Base-by-base conservation (phyloP, 257 asterid genomes). In the Nicotiana otophora region DNA sequence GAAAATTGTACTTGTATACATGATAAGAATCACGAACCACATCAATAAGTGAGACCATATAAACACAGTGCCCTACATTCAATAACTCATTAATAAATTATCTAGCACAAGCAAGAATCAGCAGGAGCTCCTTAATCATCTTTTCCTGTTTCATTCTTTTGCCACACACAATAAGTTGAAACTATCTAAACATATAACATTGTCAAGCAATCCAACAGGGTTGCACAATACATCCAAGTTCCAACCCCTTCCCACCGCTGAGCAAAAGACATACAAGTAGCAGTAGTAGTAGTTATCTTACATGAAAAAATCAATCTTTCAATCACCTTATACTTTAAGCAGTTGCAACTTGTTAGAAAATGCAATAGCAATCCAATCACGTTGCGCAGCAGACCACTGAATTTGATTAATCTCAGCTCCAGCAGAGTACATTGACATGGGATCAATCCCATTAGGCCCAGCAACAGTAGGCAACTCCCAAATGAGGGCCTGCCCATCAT, bases 391-490 rank as follows among this genome's bases (percentile, higher is more conserved):
- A 2, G 98, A 93, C 98, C 98, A 96, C 87, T 96, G 98, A 63
- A 96, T 90, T 93, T 94, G 98, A 81, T 94, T 96, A 83, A 96
- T 88, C 91, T 94, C 99, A 1, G 91, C 83, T n/a, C 87, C 92
- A 0, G 94, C 92, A 7, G 85, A 69, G 87, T 92, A 94, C 93
- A 93, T 86, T 0, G 93, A 88, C 91, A 90, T 84, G 4, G 99
- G 99, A 84, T 94, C 98, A 77, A 96, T 92, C 89, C 99, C 98
- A 82, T 89, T 91, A 0, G 98, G 98, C 4, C 98, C 97, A 3
- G 98, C 97, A 62, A 96, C 97, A 0, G 97, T 96, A 0, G 98
- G 99, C 81, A 93, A 81, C 82, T 96, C 98, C 98, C 98, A 94
- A 51, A 94, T 92, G 85, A 96, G 90, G 0, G 98, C 96, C 87